These are phyloP conservation scores for Leucosporidium creatinivorum DNA, from an alignment of 768 basidiomycete genomes.

Conservation along the genomic window DNA sequence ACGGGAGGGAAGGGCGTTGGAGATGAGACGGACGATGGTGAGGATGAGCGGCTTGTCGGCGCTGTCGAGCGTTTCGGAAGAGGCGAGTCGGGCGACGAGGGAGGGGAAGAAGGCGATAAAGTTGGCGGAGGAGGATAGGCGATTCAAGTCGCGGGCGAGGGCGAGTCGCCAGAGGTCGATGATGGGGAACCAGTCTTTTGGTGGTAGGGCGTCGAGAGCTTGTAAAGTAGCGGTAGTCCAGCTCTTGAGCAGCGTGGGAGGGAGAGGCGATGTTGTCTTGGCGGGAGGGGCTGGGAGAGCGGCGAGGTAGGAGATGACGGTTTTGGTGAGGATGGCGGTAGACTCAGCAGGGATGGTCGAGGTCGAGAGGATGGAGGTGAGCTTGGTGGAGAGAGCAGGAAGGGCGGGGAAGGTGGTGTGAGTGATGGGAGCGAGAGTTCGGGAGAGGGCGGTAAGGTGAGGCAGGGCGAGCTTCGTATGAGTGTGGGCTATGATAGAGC, in stretches of 20 bases:
- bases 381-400: slow-evolving; percentile 57
- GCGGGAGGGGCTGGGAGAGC: slow-evolving; percentile 5
- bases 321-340: slow-evolving; percentile 50
- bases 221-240: slow-evolving; percentile 41
- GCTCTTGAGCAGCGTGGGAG: slow-evolving; percentile 7
- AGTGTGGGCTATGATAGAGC: slow-evolving; percentile 53
- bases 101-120: slow-evolving; percentile 4
- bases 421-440: slow-evolving; percentile 67
- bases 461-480: slow-evolving; percentile 57
- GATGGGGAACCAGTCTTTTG: slow-evolving; percentile 64
- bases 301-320: slow-evolving; percentile 60
- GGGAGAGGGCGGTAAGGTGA: slow-evolving; percentile 41
- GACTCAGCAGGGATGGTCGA: slow-evolving; percentile 36
- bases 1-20: slow-evolving; percentile 39
- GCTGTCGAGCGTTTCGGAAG: slow-evolving; percentile 6
- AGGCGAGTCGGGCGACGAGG: slow-evolving; percentile 3
- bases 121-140: slow-evolving; percentile 1
- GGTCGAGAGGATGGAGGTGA: slow-evolving; percentile 52
- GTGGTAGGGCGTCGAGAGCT: slow-evolving; percentile 46
- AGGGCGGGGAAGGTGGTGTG: slow-evolving; percentile 64
- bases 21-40: slow-evolving; percentile 40
- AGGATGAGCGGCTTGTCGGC: slow-evolving; percentile 39
- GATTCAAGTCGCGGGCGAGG: slow-evolving; percentile 47
- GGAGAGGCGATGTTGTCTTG: not conserved
- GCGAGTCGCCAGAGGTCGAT: slow-evolving; percentile 76